Conservation (phyloP, 306 rosid genomes). For the Quillaja saponaria region DNA sequence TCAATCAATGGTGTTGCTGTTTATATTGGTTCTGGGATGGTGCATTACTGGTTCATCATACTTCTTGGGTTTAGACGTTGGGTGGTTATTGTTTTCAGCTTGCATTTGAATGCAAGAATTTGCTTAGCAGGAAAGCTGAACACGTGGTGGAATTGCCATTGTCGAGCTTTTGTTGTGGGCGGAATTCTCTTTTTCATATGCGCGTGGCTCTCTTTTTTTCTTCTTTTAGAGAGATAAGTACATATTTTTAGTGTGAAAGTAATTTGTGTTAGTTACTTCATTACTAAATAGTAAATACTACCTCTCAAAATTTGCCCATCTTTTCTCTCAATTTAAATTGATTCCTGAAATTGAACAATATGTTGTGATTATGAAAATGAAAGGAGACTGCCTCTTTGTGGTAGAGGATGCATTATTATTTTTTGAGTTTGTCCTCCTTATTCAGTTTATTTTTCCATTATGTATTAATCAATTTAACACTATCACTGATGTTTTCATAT, state of each 20-base stretch:
- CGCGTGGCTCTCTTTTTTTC: no score
- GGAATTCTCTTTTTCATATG: no score
- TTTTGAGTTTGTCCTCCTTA: constrained; percentile 8
- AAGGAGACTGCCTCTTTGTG: neutral
- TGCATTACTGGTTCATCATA: neutral
- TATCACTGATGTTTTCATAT: constrained; percentile 3
- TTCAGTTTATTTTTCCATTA: constrained; percentile 1
- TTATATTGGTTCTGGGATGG: constrained; percentile 4
- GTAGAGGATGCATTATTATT: constrained; percentile 14
- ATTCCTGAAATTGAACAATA: constrained; percentile 1
- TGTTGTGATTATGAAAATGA: constrained; percentile 1
- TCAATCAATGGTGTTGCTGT: neutral
- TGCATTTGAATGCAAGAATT: constrained; percentile 9
- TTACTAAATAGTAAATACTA: no score
- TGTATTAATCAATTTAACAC: neutral
- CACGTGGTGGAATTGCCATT: neutral
- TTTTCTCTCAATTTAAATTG: no score
- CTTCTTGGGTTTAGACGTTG: neutral
- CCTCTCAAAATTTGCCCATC: no score
- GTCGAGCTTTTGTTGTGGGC: neutral
- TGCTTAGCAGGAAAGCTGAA: neutral
- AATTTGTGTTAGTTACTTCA: neutral
- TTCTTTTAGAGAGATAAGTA: no score
- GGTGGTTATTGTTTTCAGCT: neutral
- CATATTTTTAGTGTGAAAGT: neutral